Conservation (phyloP, 2,329 filamentous ascomycete genomes). For the Reticulascus tulasneorum region DNA sequence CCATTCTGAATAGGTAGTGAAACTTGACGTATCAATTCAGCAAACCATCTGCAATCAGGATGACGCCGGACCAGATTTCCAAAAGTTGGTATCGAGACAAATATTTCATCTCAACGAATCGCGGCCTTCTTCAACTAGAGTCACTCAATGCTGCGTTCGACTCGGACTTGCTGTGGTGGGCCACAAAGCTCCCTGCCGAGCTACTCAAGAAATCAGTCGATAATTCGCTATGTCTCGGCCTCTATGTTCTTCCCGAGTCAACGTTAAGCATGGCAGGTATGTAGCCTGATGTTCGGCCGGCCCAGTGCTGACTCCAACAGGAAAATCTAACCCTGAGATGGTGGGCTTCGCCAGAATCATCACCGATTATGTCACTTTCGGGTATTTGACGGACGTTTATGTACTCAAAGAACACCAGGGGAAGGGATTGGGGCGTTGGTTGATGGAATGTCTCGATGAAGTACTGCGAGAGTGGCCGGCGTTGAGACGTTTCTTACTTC, state of each 20-base stretch:
- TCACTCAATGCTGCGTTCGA: slow-evolving; percentile 53
- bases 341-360: slow-evolving; percentile 32
- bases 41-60: no score
- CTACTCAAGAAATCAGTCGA: slow-evolving; percentile 48
- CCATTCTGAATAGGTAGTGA: not conserved
- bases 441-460: slow-evolving; percentile 59
- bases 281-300: slow-evolving; percentile 2
- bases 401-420: slow-evolving; percentile 56
- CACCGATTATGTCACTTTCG: slow-evolving; percentile 14
- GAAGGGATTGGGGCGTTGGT: slow-evolving; percentile 60
- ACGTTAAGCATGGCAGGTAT: slow-evolving; percentile 27
- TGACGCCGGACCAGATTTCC: slow-evolving; percentile 14
- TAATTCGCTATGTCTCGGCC: slow-evolving; percentile 56
- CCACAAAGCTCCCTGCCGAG: slow-evolving; percentile 43
- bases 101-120: slow-evolving; percentile 60
- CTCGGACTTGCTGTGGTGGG: slow-evolving; percentile 60
- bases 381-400: slow-evolving; percentile 59
- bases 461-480: slow-evolving; percentile 51
- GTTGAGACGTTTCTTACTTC: slow-evolving; percentile 55
- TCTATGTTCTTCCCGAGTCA: slow-evolving; percentile 41
- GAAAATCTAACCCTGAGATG: slow-evolving; percentile 25
- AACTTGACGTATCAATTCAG: not conserved
- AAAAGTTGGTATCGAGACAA: slow-evolving; percentile 47
- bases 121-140: slow-evolving; percentile 47
- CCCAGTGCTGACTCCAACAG: not conserved